Conservation (phyloP, 306 rosid species). For the Dryas alaskensis region DNA sequence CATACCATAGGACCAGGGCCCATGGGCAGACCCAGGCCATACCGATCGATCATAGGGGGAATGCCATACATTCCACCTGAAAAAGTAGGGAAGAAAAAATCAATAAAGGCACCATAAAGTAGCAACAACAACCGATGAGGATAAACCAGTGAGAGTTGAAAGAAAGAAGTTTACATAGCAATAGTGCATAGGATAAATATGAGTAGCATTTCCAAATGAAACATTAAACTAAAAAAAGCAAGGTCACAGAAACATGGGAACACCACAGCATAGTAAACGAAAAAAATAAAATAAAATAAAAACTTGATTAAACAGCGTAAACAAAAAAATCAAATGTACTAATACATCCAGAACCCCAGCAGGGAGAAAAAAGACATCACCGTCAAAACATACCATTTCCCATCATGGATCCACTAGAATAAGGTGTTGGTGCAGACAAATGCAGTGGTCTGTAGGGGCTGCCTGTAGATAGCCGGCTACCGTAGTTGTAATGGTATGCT, state of each 20-base stretch:
- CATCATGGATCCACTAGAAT: constrained; percentile 81
- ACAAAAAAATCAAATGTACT: not conserved
- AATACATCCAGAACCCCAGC: not conserved
- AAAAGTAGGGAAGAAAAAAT: constrained; percentile 19
- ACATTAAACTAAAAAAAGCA: not conserved
- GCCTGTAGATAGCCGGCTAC: constrained; percentile 72
- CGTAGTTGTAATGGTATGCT: constrained; percentile 88
- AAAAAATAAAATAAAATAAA: not conserved
- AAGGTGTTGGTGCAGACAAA: constrained; percentile 81
- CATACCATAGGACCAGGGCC: constrained; percentile 85
- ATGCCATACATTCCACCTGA: constrained; percentile 90
- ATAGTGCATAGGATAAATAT: no score
- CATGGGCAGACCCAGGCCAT: constrained; percentile 87
- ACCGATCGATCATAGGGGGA: constrained; percentile 81
- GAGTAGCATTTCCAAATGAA: no score
- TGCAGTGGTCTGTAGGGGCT: constrained; percentile 91
- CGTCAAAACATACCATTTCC: constrained; percentile 58
- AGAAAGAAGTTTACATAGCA: no score
- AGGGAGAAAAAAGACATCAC: not conserved
- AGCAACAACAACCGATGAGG: not conserved
- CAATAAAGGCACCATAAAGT: not conserved
- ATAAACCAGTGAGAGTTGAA: not conserved
- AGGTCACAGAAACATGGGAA: not conserved
- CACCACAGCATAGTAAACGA: not conserved
- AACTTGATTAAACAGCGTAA: not conserved